Base-by-base conservation (phyloP, 1,139 yeast species). In the Barnettozyma hawaiiensis region DNA sequence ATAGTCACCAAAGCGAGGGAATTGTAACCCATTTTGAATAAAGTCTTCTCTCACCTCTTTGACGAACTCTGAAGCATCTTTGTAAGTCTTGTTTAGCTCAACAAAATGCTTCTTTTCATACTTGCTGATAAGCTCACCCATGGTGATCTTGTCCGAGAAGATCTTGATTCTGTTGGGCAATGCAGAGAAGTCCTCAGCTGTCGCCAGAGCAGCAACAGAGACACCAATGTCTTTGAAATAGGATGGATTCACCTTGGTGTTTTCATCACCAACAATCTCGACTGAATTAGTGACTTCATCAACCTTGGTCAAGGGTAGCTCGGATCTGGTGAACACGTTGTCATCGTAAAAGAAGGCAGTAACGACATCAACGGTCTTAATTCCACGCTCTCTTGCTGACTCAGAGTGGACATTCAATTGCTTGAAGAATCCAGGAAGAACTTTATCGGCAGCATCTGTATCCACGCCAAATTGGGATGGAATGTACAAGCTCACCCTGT, bases 391-490 rank as follows among this genome's bases (percentile, higher is more conserved):
- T 52, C 78, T 63, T 16, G 77, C 68, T 10, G 55, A 58, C 3
- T 57, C 56, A 5, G 72, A 62, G 53, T 73, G 78, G 2, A 53
- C 59, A 1, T 56, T 40, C 61, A 80, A 80, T 19, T 49, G 19
- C 1, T 43, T 51, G 26, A 75, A 55, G 52, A 68, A 64, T 1
- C 68, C 69, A 5, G 70, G 69, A 22, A 65, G 58, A 42, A 51
- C 45, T 22, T 48, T 50, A 16, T 56, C 58, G 15, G 58, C 53
- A 23, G 58, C 57, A 8, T 47, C 55, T 28, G 67, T 48, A 40
- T 76, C 76, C 32, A 65, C 55, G 36, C 86, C 86, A 52, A 75
- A 80, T 54, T 79, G 85, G 5, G 85, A 74, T 31, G 85, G 83
- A 45, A 80, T 69, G 59, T 70, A 78, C 29, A 78, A 54, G 56